These are phyloP conservation scores for Gaeumannomyces tritici DNA, from an alignment of 2,329 filamentous ascomycete genomes.

Conservation along the genomic window DNA sequence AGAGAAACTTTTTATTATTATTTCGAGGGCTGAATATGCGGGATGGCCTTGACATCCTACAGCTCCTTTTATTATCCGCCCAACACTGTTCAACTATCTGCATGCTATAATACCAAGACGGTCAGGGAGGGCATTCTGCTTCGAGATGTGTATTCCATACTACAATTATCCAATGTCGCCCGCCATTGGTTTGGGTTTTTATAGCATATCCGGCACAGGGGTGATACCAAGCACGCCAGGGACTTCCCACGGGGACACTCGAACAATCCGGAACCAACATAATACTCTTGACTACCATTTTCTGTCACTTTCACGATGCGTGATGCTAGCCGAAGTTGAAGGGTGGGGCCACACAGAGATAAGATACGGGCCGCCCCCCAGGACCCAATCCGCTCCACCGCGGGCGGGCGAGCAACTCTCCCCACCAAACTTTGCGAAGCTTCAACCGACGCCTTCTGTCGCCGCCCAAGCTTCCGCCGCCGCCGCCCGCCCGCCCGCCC, in stretches of 20 bases:
- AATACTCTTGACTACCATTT: too few relatives aligned
- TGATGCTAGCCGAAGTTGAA: too few relatives aligned
- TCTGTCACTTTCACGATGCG: too few relatives aligned
- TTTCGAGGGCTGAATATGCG: background rate
- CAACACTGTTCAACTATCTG: background rate
- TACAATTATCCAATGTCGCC: background rate
- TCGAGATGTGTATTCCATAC: background rate
- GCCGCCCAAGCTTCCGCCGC: background rate
- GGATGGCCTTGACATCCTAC: too few relatives aligned
- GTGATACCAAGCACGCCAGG: background rate
- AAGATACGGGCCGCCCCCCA: background rate
- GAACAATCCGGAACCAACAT: background rate
- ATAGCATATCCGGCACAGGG: background rate
- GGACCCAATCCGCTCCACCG: too few relatives aligned
- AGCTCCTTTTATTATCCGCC: background rate
- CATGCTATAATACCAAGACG: too few relatives aligned
- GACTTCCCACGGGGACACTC: background rate
- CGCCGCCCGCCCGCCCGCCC: too few relatives aligned
- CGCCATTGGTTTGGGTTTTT: background rate
- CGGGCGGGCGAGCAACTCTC: background rate
- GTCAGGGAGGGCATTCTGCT: background rate
- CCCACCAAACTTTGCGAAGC: background rate
- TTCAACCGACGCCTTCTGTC: background rate
- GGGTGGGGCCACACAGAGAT: background rate
- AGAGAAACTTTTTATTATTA: background rate